Evolutionary conservation across 768 basidiomycete genomes (phyloP).

Genomic region (Kwoniella bestiolae): DNA sequence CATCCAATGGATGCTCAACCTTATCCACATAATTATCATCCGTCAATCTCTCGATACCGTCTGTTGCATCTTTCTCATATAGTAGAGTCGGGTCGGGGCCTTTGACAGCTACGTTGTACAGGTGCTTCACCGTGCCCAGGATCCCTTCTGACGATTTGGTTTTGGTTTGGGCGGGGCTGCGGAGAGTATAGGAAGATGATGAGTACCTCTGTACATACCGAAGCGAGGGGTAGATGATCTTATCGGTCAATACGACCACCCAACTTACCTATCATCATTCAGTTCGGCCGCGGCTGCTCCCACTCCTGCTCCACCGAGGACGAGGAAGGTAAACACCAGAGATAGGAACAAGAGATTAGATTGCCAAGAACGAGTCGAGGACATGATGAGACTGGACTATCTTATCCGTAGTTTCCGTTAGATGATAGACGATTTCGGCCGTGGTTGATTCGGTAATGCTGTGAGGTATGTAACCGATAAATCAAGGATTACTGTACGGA

Average conservation of each 20-base stretch:
- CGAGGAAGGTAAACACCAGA: not conserved
- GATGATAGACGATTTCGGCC: constrained; percentile 8
- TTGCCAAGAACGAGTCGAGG: constrained; percentile 11
- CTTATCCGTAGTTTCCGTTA: constrained; percentile 2
- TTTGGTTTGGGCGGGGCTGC: no score
- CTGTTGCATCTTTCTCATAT: constrained; percentile 61
- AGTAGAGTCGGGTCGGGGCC: constrained; percentile 3
- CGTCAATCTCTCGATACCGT: constrained; percentile 74
- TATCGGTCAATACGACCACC: no score
- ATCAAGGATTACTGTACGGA: no score
- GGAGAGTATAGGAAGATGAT: not conserved
- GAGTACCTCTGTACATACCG: not conserved
- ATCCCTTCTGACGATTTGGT: not conserved
- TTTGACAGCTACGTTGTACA: constrained; percentile 13
- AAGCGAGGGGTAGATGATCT: not conserved
- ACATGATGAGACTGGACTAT: not conserved
- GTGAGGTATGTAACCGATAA: not conserved
- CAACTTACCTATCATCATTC: constrained; percentile 1
- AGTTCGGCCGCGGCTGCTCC: constrained; percentile 15
- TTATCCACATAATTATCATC: constrained; percentile 75
- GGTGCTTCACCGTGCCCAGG: not conserved
- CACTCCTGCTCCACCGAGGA: not conserved
- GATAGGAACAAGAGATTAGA: constrained; percentile 22
- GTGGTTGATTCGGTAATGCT: not conserved
- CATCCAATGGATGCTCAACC: constrained; percentile 33